Conservation (phyloP, 306 rosid genomes). For the Delonix regia region DNA sequence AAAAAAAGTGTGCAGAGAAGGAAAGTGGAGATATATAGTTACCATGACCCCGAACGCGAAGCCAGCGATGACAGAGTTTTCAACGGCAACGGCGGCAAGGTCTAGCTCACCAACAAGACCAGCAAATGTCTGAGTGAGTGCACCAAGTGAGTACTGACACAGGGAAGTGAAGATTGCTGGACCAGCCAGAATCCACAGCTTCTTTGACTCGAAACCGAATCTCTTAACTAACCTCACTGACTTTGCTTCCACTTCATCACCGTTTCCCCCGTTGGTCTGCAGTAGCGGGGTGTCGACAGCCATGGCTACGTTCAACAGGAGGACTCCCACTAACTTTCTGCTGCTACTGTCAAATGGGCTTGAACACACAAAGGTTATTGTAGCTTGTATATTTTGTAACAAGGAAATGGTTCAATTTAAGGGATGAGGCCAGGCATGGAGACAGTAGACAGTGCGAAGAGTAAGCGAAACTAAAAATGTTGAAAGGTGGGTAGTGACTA, state of each 20-base stretch:
- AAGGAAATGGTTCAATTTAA: too few species aligned
- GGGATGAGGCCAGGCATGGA: neutral
- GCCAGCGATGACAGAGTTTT: conserved; percentile 71
- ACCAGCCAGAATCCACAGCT: neutral
- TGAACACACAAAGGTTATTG: neutral
- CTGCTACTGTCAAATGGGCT: neutral
- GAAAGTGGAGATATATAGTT: neutral
- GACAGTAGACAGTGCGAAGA: neutral
- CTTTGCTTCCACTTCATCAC: neutral
- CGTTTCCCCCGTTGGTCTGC: neutral
- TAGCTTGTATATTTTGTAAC: neutral
- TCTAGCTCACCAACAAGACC: conserved; percentile 58
- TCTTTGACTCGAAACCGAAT: neutral
- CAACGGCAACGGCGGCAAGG: conserved; percentile 78
- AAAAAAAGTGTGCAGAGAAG: neutral
- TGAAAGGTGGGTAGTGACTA: neutral
- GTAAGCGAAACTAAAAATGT: neutral
- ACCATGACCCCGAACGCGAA: conserved; percentile 77
- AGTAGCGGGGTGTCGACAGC: neutral
- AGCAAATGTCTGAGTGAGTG: conserved; percentile 62
- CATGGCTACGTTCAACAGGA: neutral
- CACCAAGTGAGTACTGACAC: conserved; percentile 56
- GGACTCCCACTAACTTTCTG: neutral
- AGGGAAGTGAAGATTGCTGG: neutral
- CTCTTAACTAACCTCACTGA: neutral